These are phyloP conservation scores for Anisogramma anomala DNA, from an alignment of 2,329 filamentous ascomycete genomes.

Conservation along the genomic window DNA sequence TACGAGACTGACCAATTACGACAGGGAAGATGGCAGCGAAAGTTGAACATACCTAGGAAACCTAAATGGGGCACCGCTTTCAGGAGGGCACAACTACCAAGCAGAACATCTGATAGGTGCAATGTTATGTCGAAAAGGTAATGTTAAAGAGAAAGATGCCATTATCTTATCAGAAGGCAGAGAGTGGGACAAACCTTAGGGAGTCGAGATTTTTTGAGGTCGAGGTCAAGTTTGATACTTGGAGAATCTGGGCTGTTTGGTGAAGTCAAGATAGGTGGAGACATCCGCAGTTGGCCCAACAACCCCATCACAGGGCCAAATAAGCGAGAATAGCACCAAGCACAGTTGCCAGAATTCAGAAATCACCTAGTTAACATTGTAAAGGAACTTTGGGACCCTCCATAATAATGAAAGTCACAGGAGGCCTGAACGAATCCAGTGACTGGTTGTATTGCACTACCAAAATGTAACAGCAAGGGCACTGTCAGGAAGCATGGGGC, in stretches of 20 bases:
- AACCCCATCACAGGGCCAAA: not conserved
- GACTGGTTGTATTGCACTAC: conserved; percentile 18
- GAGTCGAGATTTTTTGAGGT: not conserved
- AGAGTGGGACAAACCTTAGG: not conserved
- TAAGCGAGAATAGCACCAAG: not conserved
- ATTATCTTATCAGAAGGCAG: not conserved
- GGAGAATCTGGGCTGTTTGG: conserved; percentile 11
- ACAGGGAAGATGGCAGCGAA: no score
- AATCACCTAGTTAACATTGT: not conserved
- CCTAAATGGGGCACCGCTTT: no score
- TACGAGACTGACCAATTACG: no score
- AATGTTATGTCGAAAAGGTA: no score
- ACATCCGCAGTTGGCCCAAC: conserved; percentile 12
- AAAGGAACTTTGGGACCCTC: not conserved
- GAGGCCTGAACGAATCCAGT: not conserved
- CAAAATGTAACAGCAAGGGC: conserved; percentile 18
- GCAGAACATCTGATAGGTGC: no score
- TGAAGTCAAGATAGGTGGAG: conserved; percentile 16
- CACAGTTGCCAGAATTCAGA: conserved; percentile 5
- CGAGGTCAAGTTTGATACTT: not conserved
- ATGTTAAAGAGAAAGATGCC: no score
- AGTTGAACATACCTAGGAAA: no score
- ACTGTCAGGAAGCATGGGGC: not conserved
- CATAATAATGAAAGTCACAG: not conserved
- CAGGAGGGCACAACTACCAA: no score